Base-by-base conservation (phyloP, 2,329 filamentous ascomycete species). In the Arthroderma sp. region DNA sequence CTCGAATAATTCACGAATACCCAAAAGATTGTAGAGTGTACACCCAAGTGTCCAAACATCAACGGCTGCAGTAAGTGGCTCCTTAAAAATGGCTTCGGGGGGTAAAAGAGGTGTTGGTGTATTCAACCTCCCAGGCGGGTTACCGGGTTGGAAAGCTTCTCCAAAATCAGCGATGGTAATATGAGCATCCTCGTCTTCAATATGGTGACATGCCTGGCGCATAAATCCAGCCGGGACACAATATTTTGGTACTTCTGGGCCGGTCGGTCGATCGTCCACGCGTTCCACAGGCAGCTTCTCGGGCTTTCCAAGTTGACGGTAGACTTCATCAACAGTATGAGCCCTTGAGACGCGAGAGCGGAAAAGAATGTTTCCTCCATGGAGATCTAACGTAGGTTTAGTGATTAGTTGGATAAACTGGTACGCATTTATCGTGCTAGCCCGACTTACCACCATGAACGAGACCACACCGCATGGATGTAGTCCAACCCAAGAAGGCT, bases 401-500 rank as follows among this genome's bases (percentile, higher is more conserved):
- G 15, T 22, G 15, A 3, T 22, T 3, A 22, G 15, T 22, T 22
- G 15, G 15, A 22, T 22, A 22, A 22, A 22, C 15, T 22, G 15
- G 15, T 22, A 22, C 15, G 15, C 15, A 22, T 22, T 22, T 22
- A 22, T 22, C 15, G 15, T 22, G 15, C 15, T 22, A 22, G 15
- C 15, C 15, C 15, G 15, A 43, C 47, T 36, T 34, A 51, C 49
- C 47, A 40, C 47, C 49, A 29, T 51, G 47, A 31, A 42, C 47
- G 33, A 51, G 34, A 32, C 43, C 49, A 39, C 48, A 45, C 36
- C 36, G 34, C 36, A 46, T 49, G 47, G 45, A 51, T 40, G 30
- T 50, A 50, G 33, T 47, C 47, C 29, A 51, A 30, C 34, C 47
- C 49, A 39, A 50, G 38, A 10, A 49, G 29, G 27, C 46, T 30